Base-by-base conservation (phyloP, 1,284 basidiomycete species). In the Pisolithus thermaeus region DNA sequence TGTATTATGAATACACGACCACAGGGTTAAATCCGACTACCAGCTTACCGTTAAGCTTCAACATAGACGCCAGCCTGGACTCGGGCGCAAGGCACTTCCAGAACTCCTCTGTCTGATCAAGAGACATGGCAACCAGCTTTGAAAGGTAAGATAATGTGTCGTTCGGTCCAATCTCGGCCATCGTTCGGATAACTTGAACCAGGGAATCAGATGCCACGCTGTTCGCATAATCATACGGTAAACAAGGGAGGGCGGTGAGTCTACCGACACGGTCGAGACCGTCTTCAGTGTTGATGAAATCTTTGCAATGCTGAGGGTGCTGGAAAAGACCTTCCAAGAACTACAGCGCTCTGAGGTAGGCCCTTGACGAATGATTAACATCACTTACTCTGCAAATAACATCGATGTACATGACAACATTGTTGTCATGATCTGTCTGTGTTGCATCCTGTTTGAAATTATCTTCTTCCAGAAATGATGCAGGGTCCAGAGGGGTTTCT, bases 301-400 rank as follows among this genome's bases (percentile, higher is more conserved):
- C 96, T 55, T 85, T 84, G 74, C 90, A 92, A 65, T 97, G 92
- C 32, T 83, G 84, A 35, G 77, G 84, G 63, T 91, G 94, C 61
- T 96, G 93, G 72, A 99, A 94, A 45, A 99, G 79, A 8, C 95
- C 94, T 64, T 96, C 92, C 51, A 98, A 76, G 63, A 96, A 92
- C 89, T 94, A 16, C 52, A 4, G 35, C 30, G 51, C 40, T 52
- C 36, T 49, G 14, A 43, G 16, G 7, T 25, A 39, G 42, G 6
- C 5, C 38, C 11, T 20, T 25, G 25, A 9, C 4, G 49, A 20
- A 57, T 39, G 46, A 30, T 4, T n/a, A 42, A 47, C 4, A 23
- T 7, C 38, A 60, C 76, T 66, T 66, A 89, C 89, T 61, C 87
- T 78, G 53, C 85, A 81, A 52, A 90, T 70, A 42, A 85, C 77